Evolutionary conservation across 2,329 filamentous ascomycete genomes (phyloP).

Genomic region (Paraphaeosphaeria minitans): DNA sequence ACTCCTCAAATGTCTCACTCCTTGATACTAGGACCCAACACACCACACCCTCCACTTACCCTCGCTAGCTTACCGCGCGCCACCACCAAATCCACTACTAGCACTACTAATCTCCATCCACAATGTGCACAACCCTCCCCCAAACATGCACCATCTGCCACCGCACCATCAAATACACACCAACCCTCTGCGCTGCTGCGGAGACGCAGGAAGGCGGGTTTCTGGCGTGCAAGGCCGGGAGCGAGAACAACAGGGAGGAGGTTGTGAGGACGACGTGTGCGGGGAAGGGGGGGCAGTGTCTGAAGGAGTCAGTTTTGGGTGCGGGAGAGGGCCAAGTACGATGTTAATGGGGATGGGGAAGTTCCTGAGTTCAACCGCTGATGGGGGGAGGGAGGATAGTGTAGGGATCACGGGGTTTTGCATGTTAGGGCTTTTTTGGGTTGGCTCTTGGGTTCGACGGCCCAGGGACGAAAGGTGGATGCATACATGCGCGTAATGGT

Average conservation of each 20-base stretch:
- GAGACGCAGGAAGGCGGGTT: neutral
- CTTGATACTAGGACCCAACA: no score
- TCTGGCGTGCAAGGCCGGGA: neutral
- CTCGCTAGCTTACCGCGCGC: no score
- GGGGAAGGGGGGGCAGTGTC: neutral
- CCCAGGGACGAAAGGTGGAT: no score
- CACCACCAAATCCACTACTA: neutral
- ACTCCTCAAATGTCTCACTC: no score
- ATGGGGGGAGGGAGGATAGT: no score
- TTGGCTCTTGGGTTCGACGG: no score
- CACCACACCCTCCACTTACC: no score
- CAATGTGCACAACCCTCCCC: neutral
- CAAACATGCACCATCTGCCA: neutral
- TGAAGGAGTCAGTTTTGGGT: neutral
- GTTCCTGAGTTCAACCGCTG: no score
- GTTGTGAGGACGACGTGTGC: neutral
- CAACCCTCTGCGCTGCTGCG: neutral
- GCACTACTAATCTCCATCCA: neutral
- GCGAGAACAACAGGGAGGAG: neutral
- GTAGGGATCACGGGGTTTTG: no score
- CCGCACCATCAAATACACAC: neutral
- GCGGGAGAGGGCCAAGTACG: neutral
- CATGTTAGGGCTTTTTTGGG: no score
- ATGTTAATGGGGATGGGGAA: neutral
- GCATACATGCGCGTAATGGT: no score